Conservation (phyloP, 768 basidiomycete genomes). For the Candolleomyces aberdarensis region DNA sequence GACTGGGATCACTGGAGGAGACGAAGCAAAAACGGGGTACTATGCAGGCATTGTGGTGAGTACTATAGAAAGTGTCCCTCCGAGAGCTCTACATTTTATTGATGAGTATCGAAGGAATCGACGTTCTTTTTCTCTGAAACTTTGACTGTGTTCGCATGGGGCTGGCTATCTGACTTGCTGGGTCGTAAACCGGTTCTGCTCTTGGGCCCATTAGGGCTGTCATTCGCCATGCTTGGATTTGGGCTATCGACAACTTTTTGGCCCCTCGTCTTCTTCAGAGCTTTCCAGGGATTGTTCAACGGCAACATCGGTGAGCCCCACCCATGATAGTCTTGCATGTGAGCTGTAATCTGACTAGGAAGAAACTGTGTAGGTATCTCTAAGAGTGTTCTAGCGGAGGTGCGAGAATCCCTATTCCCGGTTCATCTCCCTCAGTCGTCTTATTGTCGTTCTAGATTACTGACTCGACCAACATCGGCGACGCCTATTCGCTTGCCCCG, state of each 20-base stretch:
- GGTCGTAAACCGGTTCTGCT: conserved; percentile 44
- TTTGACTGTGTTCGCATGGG: conserved; percentile 42
- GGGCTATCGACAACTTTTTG: conserved; percentile 39
- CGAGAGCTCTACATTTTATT: neutral
- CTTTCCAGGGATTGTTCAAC: conserved; percentile 7
- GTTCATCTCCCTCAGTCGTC: neutral
- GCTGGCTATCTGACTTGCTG: conserved; percentile 38
- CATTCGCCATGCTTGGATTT: conserved; percentile 37
- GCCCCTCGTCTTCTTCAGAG: conserved; percentile 22
- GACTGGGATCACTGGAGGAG: conserved; percentile 41
- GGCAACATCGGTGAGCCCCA: conserved; percentile 1
- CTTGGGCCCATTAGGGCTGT: conserved; percentile 37
- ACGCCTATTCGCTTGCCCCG: conserved; percentile 32
- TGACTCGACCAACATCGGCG: conserved; percentile 35
- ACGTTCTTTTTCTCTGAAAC: conserved; percentile 43
- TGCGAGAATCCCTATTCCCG: conserved; percentile 11
- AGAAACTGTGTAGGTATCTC: conserved; percentile 30
- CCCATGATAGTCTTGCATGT: neutral
- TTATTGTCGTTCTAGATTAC: conserved; percentile 24
- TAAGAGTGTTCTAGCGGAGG: conserved; percentile 47
- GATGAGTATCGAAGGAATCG: conserved; percentile 32
- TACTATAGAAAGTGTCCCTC: neutral
- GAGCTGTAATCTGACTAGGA: neutral
- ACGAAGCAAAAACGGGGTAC: conserved; percentile 44
- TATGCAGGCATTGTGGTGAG: conserved; percentile 47